Base-by-base conservation (phyloP, 371 early-diverging fungal species). In the Lichtheimia ornata region DNA sequence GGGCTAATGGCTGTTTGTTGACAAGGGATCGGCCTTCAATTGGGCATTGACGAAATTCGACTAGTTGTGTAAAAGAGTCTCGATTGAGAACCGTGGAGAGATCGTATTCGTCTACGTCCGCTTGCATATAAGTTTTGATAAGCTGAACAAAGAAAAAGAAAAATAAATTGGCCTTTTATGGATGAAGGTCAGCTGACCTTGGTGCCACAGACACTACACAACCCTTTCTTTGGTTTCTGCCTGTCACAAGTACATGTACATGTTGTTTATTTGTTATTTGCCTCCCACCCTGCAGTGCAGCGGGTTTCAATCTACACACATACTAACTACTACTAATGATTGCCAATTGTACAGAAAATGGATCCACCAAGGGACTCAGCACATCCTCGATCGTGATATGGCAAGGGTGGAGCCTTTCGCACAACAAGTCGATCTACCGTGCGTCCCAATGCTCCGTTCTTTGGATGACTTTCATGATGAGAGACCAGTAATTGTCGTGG, bases 1-100 rank as follows among this genome's bases (percentile, higher is more conserved):
- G 68, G 5, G 40, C 11, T 11, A 81, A 51, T 6, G 53, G 45
- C 24, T 52, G 64, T 30, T 69, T 73, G 12, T 72, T 66, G 11
- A 81, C 70, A 1, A 81, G 59, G 15, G 77, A 75, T 30, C 76
- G 64, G 15, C 81, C 81, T 15, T 73, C 77, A 13, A 58, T 17
- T 17, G 63, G 62, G 42, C 70, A 72, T 30, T 73, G 62, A 20
- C 68, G 67, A 9, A 81, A 62, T 30, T 71, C 57, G 1, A 73
- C 71, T 18, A 52, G 55, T 11, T 63, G 35, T 24, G 25, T 13
- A 58, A 81, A 81, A 1, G 60, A 54, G 51, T 68, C 55, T 55
- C 66, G 69, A 50, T 81, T 81, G 4, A 72, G 51, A 15, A 81
- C 72, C 22, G 77, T 75, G 42, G 55, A 47, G 35, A 74, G 58